Evolutionary conservation across 2,329 filamentous ascomycete species (phyloP).

Genomic region (Cladophialophora yegresii): DNA sequence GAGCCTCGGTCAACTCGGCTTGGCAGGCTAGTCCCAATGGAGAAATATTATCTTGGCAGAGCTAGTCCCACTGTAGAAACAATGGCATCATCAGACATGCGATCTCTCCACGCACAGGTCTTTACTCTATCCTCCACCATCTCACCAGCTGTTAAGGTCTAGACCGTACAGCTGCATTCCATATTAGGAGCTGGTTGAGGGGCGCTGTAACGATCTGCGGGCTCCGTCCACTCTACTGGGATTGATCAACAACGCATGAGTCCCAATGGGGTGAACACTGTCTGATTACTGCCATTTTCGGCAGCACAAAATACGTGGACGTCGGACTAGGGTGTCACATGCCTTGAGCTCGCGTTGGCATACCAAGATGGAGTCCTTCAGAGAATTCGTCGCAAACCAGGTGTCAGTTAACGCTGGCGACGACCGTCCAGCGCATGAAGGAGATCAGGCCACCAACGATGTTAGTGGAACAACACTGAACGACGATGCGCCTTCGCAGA

Average conservation of each 20-base stretch:
- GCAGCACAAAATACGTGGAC: neutral
- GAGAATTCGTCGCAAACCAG: slow-evolving; percentile 26
- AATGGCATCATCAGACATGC: neutral
- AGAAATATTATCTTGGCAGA: neutral
- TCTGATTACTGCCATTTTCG: slow-evolving; percentile 8
- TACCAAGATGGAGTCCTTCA: slow-evolving; percentile 30
- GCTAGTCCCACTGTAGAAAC: neutral
- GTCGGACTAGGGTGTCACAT: neutral
- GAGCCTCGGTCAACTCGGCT: slow-evolving; percentile 9
- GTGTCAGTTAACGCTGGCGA: slow-evolving; percentile 7
- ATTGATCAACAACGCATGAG: neutral
- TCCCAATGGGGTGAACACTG: slow-evolving; percentile 3
- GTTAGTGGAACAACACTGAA: neutral
- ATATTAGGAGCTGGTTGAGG: neutral
- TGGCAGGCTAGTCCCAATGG: neutral
- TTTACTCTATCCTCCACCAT: neutral
- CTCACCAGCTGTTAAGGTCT: neutral
- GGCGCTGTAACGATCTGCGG: neutral
- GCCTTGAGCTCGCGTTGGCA: neutral
- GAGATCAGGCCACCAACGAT: slow-evolving; percentile 4
- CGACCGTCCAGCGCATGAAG: slow-evolving; percentile 40
- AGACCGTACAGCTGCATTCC: neutral
- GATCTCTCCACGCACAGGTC: neutral
- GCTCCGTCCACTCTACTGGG: neutral
- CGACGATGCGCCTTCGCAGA: slow-evolving; percentile 1